Evolutionary conservation across 2,329 filamentous ascomycete genomes (phyloP).

Genomic region (Phaeosphaeriaceae sp.): DNA sequence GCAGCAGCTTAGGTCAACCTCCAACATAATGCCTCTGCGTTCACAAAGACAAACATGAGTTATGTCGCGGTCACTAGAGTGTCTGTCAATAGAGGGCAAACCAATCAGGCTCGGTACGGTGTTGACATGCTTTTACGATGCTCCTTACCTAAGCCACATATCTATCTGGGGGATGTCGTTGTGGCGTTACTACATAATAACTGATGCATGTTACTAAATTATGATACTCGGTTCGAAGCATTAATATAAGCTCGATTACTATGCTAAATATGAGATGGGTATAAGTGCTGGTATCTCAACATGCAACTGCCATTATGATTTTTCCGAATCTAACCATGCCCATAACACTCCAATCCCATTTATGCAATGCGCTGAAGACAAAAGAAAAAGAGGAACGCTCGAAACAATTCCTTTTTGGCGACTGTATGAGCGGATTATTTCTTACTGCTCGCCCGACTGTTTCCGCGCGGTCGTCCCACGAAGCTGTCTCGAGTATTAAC

Average conservation of each 20-base stretch:
- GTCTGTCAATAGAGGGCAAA: no score
- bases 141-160: no score
- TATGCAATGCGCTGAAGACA: not conserved
- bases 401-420: not conserved
- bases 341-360: not conserved
- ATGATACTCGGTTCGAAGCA: not conserved
- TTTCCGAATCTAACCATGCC: not conserved
- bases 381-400: not conserved
- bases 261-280: conserved; percentile 22
- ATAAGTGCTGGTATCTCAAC: conserved; percentile 27
- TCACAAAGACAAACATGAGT: no score
- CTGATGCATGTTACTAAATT: not conserved
- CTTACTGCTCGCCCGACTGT: conserved; percentile 26
- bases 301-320: conserved; percentile 10
- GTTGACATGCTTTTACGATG: no score
- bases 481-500: conserved; percentile 59
- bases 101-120: no score
- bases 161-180: no score
- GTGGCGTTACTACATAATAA: no score
- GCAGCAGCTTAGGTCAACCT: no score
- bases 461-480: conserved; percentile 26
- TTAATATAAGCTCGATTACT: conserved; percentile 4
- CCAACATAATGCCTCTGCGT: no score
- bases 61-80: no score
- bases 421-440: not conserved